phyloP scores from a whole-genome alignment of 495 filamentous ascomycete genomes.

The Astrocystis sublimbata region DNA sequence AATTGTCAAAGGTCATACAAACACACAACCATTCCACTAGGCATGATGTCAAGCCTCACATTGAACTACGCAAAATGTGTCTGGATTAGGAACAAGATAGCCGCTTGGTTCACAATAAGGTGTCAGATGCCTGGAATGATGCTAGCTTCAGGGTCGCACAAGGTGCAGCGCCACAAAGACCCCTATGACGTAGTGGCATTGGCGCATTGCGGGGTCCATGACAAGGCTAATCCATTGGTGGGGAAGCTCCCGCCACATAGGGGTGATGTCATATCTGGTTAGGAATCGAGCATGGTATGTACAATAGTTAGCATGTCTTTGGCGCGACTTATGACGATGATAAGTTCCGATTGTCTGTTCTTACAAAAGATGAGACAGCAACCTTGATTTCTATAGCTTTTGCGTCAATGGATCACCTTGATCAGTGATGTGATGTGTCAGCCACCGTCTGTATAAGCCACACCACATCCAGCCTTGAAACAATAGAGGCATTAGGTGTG shows the following conservation, averaged over 20 bases:
- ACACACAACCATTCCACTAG: background rate
- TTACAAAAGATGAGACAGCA: no score
- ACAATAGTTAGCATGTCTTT: background rate
- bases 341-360: background rate
- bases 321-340: background rate
- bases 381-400: no score
- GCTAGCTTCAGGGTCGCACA: background rate
- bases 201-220: background rate
- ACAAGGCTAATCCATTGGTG: background rate
- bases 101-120: no score
- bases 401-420: no score
- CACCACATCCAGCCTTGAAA: no score
- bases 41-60: constrained; percentile 14
- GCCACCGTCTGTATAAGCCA: no score
- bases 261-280: constrained; percentile 1
- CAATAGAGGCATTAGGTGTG: no score
- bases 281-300: background rate
- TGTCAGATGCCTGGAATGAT: constrained; percentile 3
- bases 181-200: constrained; percentile 15
- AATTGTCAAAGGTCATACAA: background rate
- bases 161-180: constrained; percentile 17
- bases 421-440: no score
- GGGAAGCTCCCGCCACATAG: background rate
- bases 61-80: background rate
- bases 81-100: background rate